Percentiles rank a stretch among this genome's conserved stretches.
phyloP scores from a whole-genome alignment of 192 early-diverging fungal genomes.

The Rhizophagus prolifer region DNA sequence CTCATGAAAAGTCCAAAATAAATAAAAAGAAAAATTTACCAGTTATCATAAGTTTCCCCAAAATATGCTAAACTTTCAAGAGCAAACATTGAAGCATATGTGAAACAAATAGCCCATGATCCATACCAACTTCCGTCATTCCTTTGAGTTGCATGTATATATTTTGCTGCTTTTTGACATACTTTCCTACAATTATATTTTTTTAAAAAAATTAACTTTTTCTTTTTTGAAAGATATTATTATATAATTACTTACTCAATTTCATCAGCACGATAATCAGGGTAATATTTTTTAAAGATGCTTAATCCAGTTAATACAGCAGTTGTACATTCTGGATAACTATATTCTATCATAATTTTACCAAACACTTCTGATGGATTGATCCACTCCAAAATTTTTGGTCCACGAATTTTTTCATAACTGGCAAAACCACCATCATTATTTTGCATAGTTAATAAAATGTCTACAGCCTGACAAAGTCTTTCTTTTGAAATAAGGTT shows the following conservation, averaged over 20 bases:
- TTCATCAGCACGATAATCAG: constrained; percentile 77
- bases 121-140: constrained; percentile 93
- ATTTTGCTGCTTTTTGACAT: constrained; percentile 63
- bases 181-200: constrained; percentile 19
- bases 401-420: constrained; percentile 85
- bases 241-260: constrained; percentile 62
- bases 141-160: constrained; percentile 70
- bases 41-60: constrained; percentile 80
- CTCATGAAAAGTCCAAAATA: background rate
- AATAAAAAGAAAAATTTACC: constrained; percentile 38
- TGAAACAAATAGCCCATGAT: constrained; percentile 96
- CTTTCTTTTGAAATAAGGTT: constrained; percentile 68
- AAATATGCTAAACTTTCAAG: constrained; percentile 79
- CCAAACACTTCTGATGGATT: constrained; percentile 99
- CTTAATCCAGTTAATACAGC: constrained; percentile 84
- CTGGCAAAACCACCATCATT: constrained; percentile 86
- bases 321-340: constrained; percentile 97
- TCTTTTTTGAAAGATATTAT: background rate
- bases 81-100: constrained; percentile 93
- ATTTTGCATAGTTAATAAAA: constrained; percentile 93
- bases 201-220: constrained; percentile 10
- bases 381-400: constrained; percentile 76
- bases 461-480: constrained; percentile 84
- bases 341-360: constrained; percentile 96
- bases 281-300: constrained; percentile 71